phyloP scores from a whole-genome alignment of 23 red algal genomes.

The Rhodosorus marinus region DNA sequence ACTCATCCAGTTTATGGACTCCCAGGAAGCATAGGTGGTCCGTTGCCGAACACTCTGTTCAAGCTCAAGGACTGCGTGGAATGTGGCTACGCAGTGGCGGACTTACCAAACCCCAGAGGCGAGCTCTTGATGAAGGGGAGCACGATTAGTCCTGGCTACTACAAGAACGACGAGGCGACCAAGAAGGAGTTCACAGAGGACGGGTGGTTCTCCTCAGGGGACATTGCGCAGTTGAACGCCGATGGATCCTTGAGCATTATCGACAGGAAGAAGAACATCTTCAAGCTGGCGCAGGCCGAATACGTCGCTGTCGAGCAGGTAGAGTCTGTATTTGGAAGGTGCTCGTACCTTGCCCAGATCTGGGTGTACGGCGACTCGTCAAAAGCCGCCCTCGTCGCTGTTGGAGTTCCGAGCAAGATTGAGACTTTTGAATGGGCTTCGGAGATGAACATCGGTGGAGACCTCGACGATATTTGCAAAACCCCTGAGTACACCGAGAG shows the following conservation, averaged over 20 bases:
- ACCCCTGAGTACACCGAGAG: neutral
- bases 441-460: neutral
- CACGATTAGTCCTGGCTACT: conserved; percentile 16
- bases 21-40: conserved; percentile 5
- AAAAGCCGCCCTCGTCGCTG: conserved; percentile 11
- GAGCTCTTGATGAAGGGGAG: conserved; percentile 20
- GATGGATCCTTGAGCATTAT: conserved; percentile 26
- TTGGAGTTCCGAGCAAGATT: conserved; percentile 15
- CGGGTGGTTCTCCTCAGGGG: conserved; percentile 26
- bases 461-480: neutral
- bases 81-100: too few species aligned
- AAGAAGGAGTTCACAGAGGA: conserved; percentile 15
- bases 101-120: too few species aligned
- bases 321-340: conserved; percentile 6
- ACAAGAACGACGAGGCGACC: conserved; percentile 26
- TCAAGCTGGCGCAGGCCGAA: conserved; percentile 27
- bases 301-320: conserved; percentile 31
- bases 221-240: conserved; percentile 11
- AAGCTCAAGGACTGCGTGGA: too few species aligned
- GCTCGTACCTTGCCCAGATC: conserved; percentile 11
- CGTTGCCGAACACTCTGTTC: too few species aligned
- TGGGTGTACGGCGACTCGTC: conserved; percentile 27
- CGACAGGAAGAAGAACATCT: conserved; percentile 48
- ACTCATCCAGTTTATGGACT: neutral
- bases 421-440: neutral